These are phyloP conservation scores for Dryas drummondii DNA, from an alignment of 306 rosid species.

Conservation along the genomic window DNA sequence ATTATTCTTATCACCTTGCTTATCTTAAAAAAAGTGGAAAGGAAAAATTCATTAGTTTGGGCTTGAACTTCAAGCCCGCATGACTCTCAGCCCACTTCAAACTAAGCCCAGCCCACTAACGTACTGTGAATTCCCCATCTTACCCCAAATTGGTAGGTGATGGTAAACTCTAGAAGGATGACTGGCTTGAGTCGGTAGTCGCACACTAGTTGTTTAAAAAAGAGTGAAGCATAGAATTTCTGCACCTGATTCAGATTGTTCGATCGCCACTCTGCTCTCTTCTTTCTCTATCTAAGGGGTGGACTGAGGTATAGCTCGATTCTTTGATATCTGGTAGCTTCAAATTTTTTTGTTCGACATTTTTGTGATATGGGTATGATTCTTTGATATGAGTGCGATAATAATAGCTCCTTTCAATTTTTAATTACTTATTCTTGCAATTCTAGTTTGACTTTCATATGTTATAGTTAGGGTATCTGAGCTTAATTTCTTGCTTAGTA, in stretches of 20 bases:
- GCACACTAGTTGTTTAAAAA: background rate
- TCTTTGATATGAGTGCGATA: background rate
- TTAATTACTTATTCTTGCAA: background rate
- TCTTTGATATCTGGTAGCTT: background rate
- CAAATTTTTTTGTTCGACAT: background rate
- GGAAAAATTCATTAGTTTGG: background rate
- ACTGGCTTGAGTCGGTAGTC: background rate
- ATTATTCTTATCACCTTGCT: too few relatives aligned
- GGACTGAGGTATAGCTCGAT: conserved; percentile 24
- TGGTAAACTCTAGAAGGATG: conserved; percentile 7
- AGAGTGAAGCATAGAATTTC: background rate
- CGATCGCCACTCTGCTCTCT: background rate
- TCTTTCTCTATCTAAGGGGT: conserved; percentile 10
- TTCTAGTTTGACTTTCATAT: background rate
- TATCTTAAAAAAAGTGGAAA: too few relatives aligned
- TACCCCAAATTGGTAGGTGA: conserved; percentile 8
- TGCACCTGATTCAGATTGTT: conserved; percentile 5
- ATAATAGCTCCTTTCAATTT: background rate
- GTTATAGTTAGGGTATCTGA: background rate
- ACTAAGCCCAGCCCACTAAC: background rate
- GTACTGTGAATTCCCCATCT: background rate
- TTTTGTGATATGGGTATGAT: conserved; percentile 12
- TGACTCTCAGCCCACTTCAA: background rate
- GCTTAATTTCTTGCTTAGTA: background rate
- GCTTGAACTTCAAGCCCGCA: background rate